phyloP scores from a whole-genome alignment of 148 eudicot genomes.

The Amaranthus hypochondriacus region DNA sequence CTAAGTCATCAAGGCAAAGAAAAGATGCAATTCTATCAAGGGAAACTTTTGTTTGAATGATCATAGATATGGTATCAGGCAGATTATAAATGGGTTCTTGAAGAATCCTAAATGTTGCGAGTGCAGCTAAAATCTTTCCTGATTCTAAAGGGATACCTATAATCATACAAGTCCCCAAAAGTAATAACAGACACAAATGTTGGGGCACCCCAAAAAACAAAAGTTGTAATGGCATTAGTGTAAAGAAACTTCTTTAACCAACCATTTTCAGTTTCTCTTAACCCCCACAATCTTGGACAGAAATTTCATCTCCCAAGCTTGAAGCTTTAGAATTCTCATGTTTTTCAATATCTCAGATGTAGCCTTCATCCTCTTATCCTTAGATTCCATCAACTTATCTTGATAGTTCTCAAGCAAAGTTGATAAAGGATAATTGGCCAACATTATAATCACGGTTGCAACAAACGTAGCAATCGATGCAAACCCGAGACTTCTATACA shows the following conservation, averaged over 20 bases:
- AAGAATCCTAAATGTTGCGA: slow-evolving; percentile 47
- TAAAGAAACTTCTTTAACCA: slow-evolving; percentile 39
- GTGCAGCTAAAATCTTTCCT: slow-evolving; percentile 42
- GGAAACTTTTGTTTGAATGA: slow-evolving; percentile 51
- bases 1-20: slow-evolving; percentile 42
- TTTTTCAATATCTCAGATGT: slow-evolving; percentile 46
- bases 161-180: slow-evolving; percentile 32
- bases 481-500: slow-evolving; percentile 38
- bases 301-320: slow-evolving; percentile 52
- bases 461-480: slow-evolving; percentile 34
- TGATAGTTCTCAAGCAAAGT: slow-evolving; percentile 35
- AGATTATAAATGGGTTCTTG: slow-evolving; percentile 44
- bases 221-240: slow-evolving; percentile 25
- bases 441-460: slow-evolving; percentile 29
- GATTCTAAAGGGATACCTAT: slow-evolving; percentile 45
- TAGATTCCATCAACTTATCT: slow-evolving; percentile 34
- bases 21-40: slow-evolving; percentile 48
- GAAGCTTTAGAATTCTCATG: slow-evolving; percentile 47
- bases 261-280: slow-evolving; percentile 32
- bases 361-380: slow-evolving; percentile 46
- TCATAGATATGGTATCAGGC: slow-evolving; percentile 49
- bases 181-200: slow-evolving; percentile 37
- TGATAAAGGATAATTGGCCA: slow-evolving; percentile 34
- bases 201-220: slow-evolving; percentile 41
- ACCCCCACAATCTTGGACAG: slow-evolving; percentile 34